These are phyloP conservation scores for Mortierella sp. DNA, from an alignment of 371 early-diverging fungal species.

Conservation along the genomic window DNA sequence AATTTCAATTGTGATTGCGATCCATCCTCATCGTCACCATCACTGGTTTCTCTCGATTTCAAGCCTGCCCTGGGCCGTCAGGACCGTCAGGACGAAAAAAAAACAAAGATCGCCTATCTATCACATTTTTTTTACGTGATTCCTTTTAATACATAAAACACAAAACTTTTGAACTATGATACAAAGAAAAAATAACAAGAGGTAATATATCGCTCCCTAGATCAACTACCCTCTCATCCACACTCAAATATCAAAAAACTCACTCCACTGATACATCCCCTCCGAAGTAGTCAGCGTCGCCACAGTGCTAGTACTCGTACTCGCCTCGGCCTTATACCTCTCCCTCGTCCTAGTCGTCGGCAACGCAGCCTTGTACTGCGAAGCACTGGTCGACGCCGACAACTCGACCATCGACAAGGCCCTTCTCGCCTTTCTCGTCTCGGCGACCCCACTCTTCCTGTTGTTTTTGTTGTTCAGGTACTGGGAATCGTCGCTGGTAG, in stretches of 20 bases:
- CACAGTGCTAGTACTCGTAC: neutral
- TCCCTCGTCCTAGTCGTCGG: neutral
- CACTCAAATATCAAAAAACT: conserved; percentile 21
- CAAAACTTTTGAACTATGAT: neutral
- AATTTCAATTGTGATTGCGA: no score
- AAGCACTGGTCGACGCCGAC: neutral
- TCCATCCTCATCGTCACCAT: no score
- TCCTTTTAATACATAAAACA: neutral
- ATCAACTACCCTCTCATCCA: neutral
- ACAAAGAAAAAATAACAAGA: no score
- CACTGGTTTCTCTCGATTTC: no score
- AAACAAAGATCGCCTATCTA: no score
- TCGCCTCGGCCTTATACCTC: conserved; percentile 11
- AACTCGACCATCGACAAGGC: conserved; percentile 25
- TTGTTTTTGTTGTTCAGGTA: neutral
- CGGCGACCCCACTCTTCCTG: neutral
- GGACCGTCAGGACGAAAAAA: no score
- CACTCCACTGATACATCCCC: conserved; percentile 18
- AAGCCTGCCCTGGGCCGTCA: no score
- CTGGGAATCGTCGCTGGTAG: neutral
- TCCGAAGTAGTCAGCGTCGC: conserved; percentile 17
- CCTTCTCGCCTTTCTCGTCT: neutral
- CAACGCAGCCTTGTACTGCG: conserved; percentile 6
- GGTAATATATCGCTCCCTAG: neutral
- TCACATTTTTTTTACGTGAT: no score